Conservation (phyloP, 225 moss, liverwort and hornwort genomes). For the Bryoerythrophyllum caledonicum region DNA sequence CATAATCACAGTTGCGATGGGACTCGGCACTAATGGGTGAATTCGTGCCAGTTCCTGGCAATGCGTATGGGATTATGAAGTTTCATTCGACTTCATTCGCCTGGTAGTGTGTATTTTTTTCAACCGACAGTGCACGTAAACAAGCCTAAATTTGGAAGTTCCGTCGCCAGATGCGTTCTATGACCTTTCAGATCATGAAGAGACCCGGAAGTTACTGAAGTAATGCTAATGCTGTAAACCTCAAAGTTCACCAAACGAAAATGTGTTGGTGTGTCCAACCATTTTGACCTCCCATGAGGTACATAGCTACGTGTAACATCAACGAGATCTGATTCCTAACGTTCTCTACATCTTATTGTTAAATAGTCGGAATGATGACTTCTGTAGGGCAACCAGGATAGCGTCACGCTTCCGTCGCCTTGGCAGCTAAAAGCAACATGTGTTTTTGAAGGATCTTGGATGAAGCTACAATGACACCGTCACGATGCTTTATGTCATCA, state of each 20-base stretch:
- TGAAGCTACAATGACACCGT: constrained; percentile 3
- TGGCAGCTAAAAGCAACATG: too few species aligned
- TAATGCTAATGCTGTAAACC: background rate
- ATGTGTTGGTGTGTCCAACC: background rate
- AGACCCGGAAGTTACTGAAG: background rate
- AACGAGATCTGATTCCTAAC: background rate
- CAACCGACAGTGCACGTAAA: background rate
- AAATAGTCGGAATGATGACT: too few species aligned
- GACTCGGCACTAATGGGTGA: background rate
- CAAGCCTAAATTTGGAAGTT: background rate
- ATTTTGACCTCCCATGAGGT: background rate
- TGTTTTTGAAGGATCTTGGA: too few species aligned
- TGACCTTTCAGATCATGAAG: background rate
- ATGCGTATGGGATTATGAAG: background rate
- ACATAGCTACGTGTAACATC: background rate
- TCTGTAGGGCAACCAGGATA: too few species aligned
- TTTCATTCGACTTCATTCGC: background rate
- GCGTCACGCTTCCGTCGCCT: too few species aligned
- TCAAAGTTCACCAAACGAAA: background rate
- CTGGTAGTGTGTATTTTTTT: too few species aligned
- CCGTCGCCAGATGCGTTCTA: background rate
- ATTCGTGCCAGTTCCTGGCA: background rate
- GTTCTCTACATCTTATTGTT: too few species aligned
- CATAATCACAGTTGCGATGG: accelerated
- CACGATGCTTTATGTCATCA: background rate